These are phyloP conservation scores for Oryza nivara DNA, from an alignment of 176 grass and related monocot genomes.

Conservation along the genomic window DNA sequence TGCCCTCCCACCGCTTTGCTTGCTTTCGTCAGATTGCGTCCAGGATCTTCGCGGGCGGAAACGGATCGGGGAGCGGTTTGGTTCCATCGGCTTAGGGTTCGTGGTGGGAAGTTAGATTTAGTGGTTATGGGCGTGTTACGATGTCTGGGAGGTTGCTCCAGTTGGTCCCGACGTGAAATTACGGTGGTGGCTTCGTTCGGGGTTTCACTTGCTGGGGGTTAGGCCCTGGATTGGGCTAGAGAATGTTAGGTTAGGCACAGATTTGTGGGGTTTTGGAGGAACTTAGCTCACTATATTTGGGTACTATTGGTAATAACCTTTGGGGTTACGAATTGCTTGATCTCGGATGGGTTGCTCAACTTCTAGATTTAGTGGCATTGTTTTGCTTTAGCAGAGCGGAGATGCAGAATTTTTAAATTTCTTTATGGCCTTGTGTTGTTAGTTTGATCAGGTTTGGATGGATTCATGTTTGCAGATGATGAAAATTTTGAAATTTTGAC, in stretches of 20 bases:
- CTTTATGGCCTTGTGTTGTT: neutral
- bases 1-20: constrained; percentile 17
- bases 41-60: constrained; percentile 19
- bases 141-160: neutral
- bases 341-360: neutral
- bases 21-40: constrained; percentile 45
- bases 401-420: neutral
- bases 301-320: neutral
- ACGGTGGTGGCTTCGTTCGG: neutral
- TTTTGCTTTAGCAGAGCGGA: neutral
- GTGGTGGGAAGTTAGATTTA: constrained; percentile 25
- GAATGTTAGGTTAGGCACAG: neutral
- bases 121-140: constrained; percentile 15
- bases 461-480: neutral
- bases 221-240: constrained; percentile 17
- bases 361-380: constrained; percentile 21
- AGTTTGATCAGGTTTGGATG: neutral
- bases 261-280: constrained; percentile 25
- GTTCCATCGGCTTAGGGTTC: constrained; percentile 29
- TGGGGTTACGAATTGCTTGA: constrained; percentile 32
- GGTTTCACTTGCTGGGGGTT: constrained; percentile 19
- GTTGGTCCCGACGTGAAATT: constrained; percentile 9
- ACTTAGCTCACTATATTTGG: neutral
- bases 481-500: constrained; percentile 16
- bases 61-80: constrained; percentile 34